A percentile compares a stretch with the other conserved stretches of the same genome.
These are phyloP conservation scores for Pyronema omphalodes DNA, from an alignment of 495 filamentous ascomycete species.

Conservation along the genomic window DNA sequence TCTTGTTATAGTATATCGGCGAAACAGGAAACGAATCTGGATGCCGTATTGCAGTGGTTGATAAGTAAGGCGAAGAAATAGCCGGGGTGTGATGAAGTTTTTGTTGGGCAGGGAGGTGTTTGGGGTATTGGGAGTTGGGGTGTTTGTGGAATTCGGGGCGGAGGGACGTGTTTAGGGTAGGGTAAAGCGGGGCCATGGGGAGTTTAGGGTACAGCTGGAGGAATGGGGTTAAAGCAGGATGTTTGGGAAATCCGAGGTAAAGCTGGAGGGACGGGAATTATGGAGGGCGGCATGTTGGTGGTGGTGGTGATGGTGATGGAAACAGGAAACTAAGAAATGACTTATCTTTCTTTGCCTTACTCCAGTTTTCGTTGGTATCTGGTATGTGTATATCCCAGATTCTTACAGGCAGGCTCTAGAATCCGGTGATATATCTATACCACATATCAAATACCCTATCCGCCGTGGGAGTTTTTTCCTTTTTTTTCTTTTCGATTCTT, in stretches of 20 bases:
- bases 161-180: too few species aligned
- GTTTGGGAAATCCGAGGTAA: background rate
- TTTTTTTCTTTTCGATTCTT: too few species aligned
- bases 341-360: background rate
- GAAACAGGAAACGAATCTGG: slow-evolving; percentile 95
- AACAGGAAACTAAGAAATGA: background rate
- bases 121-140: background rate
- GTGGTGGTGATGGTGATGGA: background rate
- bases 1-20: slow-evolving; percentile 98
- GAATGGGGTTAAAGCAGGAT: too few species aligned
- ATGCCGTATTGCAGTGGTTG: slow-evolving; percentile 91
- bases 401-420: too few species aligned
- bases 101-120: background rate
- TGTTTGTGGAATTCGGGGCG: too few species aligned
- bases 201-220: too few species aligned
- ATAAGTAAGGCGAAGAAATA: slow-evolving; percentile 64
- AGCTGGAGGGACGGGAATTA: background rate
- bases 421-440: too few species aligned
- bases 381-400: too few species aligned
- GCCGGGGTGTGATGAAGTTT: slow-evolving; percentile 3
- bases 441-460: too few species aligned
- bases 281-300: background rate
- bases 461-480: too few species aligned
- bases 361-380: background rate
- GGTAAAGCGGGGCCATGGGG: background rate